These are phyloP conservation scores for Monosporascus cannonballus DNA, from an alignment of 2,329 filamentous ascomycete species.

Conservation along the genomic window DNA sequence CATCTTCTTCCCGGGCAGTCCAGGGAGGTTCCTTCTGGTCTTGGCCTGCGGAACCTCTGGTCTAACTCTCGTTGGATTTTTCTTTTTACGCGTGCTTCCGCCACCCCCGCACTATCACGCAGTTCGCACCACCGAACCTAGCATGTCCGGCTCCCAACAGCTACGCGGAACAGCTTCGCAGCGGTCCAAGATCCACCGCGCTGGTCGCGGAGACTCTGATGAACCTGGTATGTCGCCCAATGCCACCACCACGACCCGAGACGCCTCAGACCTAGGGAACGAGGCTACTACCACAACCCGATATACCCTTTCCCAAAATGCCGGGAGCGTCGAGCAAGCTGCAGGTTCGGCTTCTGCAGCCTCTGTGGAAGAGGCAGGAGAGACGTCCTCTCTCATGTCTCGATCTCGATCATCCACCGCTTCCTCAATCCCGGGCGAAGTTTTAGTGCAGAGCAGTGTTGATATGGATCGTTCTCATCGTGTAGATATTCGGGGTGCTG, in stretches of 20 bases:
- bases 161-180: slow-evolving; percentile 36
- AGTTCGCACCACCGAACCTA: slow-evolving; percentile 37
- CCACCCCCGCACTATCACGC: slow-evolving; percentile 46
- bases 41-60: slow-evolving; percentile 73
- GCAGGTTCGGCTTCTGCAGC: slow-evolving; percentile 8
- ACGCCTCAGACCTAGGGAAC: slow-evolving; percentile 17
- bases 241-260: slow-evolving; percentile 23
- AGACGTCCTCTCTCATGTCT: slow-evolving; percentile 77
- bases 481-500: slow-evolving; percentile 85
- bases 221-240: slow-evolving; percentile 61
- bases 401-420: slow-evolving; percentile 54
- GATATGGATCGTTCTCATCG: slow-evolving; percentile 69
- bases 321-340: slow-evolving; percentile 14
- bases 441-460: slow-evolving; percentile 54
- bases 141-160: slow-evolving; percentile 30
- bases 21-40: slow-evolving; percentile 72
- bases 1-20: slow-evolving; percentile 75
- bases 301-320: slow-evolving; percentile 7
- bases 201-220: slow-evolving; percentile 34
- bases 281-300: slow-evolving; percentile 12
- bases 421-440: slow-evolving; percentile 41
- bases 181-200: slow-evolving; percentile 32
- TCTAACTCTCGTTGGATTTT: slow-evolving; percentile 70
- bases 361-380: slow-evolving; percentile 46
- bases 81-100: slow-evolving; percentile 75